These are phyloP conservation scores for Ogataea corticis DNA, from an alignment of 805 yeast species.

Conservation along the genomic window DNA sequence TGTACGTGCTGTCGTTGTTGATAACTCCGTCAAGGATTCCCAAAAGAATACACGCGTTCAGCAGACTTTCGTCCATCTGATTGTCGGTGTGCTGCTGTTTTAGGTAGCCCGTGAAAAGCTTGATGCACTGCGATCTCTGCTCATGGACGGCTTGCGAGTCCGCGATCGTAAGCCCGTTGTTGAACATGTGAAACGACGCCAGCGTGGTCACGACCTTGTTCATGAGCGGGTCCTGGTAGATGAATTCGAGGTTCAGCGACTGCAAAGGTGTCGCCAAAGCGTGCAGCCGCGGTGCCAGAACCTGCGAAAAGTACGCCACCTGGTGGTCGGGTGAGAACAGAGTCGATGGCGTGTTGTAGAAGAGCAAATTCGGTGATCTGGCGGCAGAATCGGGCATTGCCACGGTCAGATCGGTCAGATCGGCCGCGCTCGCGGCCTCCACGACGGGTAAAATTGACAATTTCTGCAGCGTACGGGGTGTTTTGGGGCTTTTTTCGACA, in stretches of 20 bases:
- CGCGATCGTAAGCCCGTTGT: constrained; percentile 7
- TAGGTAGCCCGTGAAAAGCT: constrained; percentile 13
- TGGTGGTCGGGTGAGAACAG: constrained; percentile 12
- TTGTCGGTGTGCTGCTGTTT: constrained; percentile 5
- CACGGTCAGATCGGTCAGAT: neutral
- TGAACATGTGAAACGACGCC: constrained; percentile 25
- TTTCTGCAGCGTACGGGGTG: no score
- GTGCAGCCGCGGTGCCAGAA: constrained; percentile 28
- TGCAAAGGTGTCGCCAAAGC: constrained; percentile 21
- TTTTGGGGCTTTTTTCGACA: no score
- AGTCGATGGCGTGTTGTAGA: constrained; percentile 3
- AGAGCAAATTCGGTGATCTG: neutral
- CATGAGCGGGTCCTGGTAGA: constrained; percentile 18
- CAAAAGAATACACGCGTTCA: constrained; percentile 25
- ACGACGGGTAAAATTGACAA: no score
- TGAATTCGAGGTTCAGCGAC: neutral
- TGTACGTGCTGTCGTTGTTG: constrained; percentile 17
- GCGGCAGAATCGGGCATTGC: neutral
- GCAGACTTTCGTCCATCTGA: constrained; percentile 12
- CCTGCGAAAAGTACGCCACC: constrained; percentile 23
- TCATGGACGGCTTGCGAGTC: constrained; percentile 8
- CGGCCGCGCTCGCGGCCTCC: no score
- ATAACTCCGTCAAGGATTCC: constrained; percentile 31
- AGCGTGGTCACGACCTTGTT: constrained; percentile 23
- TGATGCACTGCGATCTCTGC: constrained; percentile 18